These are phyloP conservation scores for Flaveria bidentis DNA, from an alignment of 129 eudicot species.

Conservation along the genomic window DNA sequence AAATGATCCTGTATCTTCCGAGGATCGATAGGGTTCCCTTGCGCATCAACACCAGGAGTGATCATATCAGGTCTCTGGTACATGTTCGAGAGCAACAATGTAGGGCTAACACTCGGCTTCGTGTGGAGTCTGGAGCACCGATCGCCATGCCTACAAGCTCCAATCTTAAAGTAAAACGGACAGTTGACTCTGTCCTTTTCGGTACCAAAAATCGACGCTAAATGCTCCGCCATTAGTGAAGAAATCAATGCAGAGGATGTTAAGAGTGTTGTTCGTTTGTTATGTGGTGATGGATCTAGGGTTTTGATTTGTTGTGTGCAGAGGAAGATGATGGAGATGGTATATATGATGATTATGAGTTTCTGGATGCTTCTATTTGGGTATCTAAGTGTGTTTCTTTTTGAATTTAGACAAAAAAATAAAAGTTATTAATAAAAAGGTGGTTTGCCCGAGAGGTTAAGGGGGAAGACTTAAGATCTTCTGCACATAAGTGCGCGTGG, in stretches of 20 bases:
- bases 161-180: slow-evolving; percentile 76
- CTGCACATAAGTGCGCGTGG: slow-evolving; percentile 99
- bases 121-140: slow-evolving; percentile 82
- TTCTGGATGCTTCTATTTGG: slow-evolving; percentile 35
- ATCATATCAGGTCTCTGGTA: slow-evolving; percentile 84
- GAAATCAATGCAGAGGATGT: not conserved
- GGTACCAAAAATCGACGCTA: slow-evolving; percentile 78
- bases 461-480: slow-evolving; percentile 94
- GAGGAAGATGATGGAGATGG: not conserved
- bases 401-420: too few species aligned
- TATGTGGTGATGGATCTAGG: slow-evolving; percentile 6
- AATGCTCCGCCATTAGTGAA: slow-evolving; percentile 66
- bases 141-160: slow-evolving; percentile 81
- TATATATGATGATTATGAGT: not conserved
- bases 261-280: not conserved
- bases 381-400: too few species aligned
- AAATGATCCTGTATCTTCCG: slow-evolving; percentile 68
- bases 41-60: slow-evolving; percentile 76
- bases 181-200: slow-evolving; percentile 81
- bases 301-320: not conserved
- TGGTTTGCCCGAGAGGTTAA: slow-evolving; percentile 99
- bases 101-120: slow-evolving; percentile 66
- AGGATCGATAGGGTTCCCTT: slow-evolving; percentile 73
- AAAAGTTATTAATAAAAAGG: not conserved
- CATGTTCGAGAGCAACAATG: slow-evolving; percentile 69